Conservation (phyloP, 106 monocot species). For the Dendrobium chrysotoxum region DNA sequence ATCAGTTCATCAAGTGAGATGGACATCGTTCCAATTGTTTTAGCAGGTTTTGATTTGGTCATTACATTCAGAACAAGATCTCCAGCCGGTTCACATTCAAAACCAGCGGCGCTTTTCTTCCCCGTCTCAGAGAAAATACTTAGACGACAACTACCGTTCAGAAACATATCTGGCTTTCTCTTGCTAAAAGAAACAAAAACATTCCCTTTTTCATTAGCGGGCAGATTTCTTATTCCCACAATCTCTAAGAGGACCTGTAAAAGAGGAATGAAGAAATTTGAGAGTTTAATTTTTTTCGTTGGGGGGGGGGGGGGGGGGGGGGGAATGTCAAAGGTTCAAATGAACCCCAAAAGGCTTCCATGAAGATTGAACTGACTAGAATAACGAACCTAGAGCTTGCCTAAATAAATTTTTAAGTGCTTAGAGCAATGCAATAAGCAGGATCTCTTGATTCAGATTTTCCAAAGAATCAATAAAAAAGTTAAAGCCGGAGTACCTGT, state of each 20-base stretch:
- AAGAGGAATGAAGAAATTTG: neutral
- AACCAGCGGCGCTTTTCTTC: slow-evolving; percentile 38
- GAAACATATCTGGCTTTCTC: slow-evolving; percentile 56
- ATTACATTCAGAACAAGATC: slow-evolving; percentile 52
- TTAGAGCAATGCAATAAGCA: no score
- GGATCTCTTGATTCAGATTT: no score
- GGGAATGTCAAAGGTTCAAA: no score
- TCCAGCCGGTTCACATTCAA: slow-evolving; percentile 78
- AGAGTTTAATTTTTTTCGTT: no score
- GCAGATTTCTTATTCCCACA: slow-evolving; percentile 41
- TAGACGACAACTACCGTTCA: slow-evolving; percentile 36
- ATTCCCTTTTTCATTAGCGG: slow-evolving; percentile 24
- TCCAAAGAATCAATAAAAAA: neutral
- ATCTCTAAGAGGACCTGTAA: slow-evolving; percentile 72
- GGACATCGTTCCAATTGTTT: slow-evolving; percentile 53
- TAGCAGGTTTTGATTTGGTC: slow-evolving; percentile 24
- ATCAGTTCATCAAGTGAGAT: slow-evolving; percentile 58
- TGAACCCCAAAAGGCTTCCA: no score
- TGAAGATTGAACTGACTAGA: no score
- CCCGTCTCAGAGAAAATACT: slow-evolving; percentile 49
- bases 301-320: no score
- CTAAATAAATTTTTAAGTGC: neutral
- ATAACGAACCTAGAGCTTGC: no score
- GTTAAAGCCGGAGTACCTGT: neutral
- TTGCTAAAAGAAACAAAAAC: slow-evolving; percentile 62